Conservation (phyloP, 106 monocot species). For the Dioscorea dumetorum region DNA sequence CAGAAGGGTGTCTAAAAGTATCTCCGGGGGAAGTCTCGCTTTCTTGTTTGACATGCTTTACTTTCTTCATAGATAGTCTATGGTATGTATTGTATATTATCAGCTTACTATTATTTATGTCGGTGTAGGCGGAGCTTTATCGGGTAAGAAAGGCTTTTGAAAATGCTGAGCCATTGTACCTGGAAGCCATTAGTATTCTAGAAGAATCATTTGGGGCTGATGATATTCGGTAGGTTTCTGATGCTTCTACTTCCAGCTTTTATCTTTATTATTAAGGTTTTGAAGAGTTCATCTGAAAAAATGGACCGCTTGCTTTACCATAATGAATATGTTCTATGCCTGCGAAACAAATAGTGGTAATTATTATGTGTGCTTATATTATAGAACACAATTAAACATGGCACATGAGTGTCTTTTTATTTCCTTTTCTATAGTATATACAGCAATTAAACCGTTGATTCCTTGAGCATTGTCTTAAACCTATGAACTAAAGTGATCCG, state of each 20-base stretch:
- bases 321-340: too few species aligned
- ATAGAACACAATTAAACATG: too few species aligned
- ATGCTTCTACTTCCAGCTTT: neutral
- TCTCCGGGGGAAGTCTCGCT: too few species aligned
- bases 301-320: too few species aligned
- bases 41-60: too few species aligned
- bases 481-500: neutral
- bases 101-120: neutral
- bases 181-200: conserved; percentile 75
- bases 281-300: too few species aligned
- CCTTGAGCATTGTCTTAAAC: neutral
- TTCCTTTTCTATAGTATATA: neutral
- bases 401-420: neutral
- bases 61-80: too few species aligned
- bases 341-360: too few species aligned
- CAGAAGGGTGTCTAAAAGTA: too few species aligned
- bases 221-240: conserved; percentile 65
- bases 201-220: conserved; percentile 74
- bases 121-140: conserved; percentile 73
- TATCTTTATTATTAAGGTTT: neutral
- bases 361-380: too few species aligned
- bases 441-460: neutral
- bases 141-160: conserved; percentile 67
- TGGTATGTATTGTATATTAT: too few species aligned
- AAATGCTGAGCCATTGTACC: conserved; percentile 89